A percentile compares a stretch with the other conserved stretches of the same genome.
These are phyloP conservation scores for Alternaria longipes DNA, from an alignment of 2,329 filamentous ascomycete genomes.

Conservation along the genomic window DNA sequence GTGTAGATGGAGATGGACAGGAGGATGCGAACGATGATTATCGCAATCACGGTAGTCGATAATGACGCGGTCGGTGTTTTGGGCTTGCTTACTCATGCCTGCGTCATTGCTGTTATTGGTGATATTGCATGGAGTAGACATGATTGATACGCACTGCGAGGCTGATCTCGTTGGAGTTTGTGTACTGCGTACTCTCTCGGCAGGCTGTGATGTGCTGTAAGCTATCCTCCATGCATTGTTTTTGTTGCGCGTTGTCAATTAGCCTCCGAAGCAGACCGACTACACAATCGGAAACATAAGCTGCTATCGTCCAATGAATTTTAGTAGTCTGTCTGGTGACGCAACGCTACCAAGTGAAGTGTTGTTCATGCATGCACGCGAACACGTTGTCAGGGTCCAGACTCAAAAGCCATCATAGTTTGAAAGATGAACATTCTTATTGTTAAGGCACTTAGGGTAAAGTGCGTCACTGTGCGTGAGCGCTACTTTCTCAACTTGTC, in stretches of 20 bases:
- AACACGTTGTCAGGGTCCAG: not conserved
- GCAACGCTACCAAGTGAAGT: not conserved
- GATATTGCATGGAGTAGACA: not conserved
- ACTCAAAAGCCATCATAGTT: not conserved
- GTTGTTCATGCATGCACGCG: not conserved
- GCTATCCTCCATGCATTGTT: not conserved
- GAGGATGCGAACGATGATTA: not conserved
- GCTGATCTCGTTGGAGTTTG: not conserved
- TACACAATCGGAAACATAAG: not conserved
- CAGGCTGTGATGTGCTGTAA: not conserved
- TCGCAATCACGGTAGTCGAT: not conserved
- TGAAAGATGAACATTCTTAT: constrained; percentile 1
- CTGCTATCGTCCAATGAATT: not conserved
- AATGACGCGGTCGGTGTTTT: not conserved
- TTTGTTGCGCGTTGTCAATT: not conserved
- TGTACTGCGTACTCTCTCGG: not conserved
- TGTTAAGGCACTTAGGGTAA: not conserved
- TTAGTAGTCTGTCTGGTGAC: not conserved
- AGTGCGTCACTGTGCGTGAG: constrained; percentile 9
- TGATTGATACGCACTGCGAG: not conserved
- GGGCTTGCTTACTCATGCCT: not conserved
- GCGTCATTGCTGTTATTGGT: not conserved
- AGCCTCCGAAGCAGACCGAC: not conserved
- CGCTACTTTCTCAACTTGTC: not conserved
- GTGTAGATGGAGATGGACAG: not conserved